A percentile compares a stretch with the other conserved stretches of the same genome.
Conservation (phyloP, 1,139 yeast genomes). For the Pichia sp. region DNA sequence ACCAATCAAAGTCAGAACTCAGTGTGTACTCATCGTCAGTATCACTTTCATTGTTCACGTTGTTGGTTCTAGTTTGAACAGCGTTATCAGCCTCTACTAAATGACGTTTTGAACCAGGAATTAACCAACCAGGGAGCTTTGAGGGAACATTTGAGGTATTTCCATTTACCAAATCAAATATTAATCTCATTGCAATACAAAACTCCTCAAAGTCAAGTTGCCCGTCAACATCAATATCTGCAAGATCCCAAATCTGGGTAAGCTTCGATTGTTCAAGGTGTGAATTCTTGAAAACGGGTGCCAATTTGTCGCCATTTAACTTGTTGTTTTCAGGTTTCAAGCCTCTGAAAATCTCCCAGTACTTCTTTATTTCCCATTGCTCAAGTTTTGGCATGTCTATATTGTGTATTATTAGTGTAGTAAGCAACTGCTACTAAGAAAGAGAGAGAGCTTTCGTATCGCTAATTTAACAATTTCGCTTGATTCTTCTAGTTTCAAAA, state of each 20-base stretch:
- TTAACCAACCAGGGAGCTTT: constrained; percentile 79
- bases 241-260: constrained; percentile 80
- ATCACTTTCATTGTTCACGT: constrained; percentile 22
- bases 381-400: constrained; percentile 70
- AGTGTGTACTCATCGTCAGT: constrained; percentile 45
- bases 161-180: constrained; percentile 84
- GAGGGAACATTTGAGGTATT: constrained; percentile 56
- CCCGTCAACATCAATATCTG: constrained; percentile 92
- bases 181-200: constrained; percentile 92
- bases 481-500: too few species aligned
- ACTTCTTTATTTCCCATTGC: constrained; percentile 91
- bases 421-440: too few species aligned
- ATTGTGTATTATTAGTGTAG: too few species aligned
- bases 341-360: constrained; percentile 95
- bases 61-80: constrained; percentile 28
- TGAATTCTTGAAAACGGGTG: constrained; percentile 83
- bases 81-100: constrained; percentile 77
- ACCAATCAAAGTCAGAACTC: constrained; percentile 85
- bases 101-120: constrained; percentile 83
- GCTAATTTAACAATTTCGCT: too few species aligned
- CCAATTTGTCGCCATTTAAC: constrained; percentile 77
- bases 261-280: constrained; percentile 70
- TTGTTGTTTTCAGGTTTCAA: constrained; percentile 72
- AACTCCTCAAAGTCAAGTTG: constrained; percentile 92
- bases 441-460: too few species aligned